A percentile compares a stretch with the other conserved stretches of the same genome.
Conservation (phyloP, 805 yeast species). For the Yarrowia sp. region DNA sequence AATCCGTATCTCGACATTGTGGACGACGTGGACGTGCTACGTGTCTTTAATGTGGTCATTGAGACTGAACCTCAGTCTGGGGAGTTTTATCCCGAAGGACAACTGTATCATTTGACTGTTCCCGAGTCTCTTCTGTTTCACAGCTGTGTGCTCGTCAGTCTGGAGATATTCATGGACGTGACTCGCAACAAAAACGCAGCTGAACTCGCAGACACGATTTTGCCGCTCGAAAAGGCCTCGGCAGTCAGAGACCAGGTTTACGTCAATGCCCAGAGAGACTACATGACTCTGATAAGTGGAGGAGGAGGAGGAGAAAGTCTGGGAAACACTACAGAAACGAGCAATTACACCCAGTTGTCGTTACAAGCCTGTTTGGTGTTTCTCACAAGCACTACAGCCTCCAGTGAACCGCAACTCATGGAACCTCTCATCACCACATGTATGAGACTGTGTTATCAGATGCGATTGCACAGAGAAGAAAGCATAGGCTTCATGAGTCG, state of each 20-base stretch:
- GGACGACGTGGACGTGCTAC: slow-evolving; percentile 1
- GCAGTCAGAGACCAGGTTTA: background rate
- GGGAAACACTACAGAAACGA: background rate
- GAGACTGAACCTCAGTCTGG: background rate
- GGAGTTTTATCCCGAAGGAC: background rate
- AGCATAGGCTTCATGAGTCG: background rate
- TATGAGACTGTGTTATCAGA: slow-evolving; percentile 14
- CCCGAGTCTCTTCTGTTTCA: slow-evolving; percentile 5
- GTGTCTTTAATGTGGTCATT: background rate
- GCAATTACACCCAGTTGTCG: background rate
- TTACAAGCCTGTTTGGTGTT: background rate
- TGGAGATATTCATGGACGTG: slow-evolving; percentile 10
- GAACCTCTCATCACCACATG: background rate
- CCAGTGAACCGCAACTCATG: background rate
- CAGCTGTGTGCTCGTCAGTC: background rate
- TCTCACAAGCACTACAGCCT: background rate
- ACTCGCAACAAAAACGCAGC: slow-evolving; percentile 15
- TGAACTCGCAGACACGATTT: background rate
- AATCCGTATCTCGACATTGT: slow-evolving; percentile 6
- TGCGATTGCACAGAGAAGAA: slow-evolving; percentile 4
- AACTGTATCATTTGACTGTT: background rate
- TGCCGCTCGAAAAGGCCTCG: background rate
- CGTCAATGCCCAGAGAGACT: background rate
- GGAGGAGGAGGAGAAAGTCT: background rate
- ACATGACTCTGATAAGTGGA: background rate